Evolutionary conservation across 805 yeast species (phyloP).

Genomic region (Metschnikowia aberdeeniae): DNA sequence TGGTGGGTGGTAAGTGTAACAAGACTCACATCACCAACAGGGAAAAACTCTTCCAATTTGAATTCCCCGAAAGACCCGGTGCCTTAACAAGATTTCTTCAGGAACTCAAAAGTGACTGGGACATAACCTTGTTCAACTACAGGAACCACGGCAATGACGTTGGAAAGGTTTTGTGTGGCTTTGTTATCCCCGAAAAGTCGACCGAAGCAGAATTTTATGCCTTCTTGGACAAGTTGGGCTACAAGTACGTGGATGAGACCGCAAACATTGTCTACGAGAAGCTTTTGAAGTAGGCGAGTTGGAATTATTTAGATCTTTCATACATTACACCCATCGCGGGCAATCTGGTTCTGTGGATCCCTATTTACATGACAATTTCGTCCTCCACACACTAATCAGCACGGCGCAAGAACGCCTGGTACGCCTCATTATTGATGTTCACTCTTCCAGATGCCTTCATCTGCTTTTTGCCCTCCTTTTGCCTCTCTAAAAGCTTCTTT

Average conservation of each 20-base stretch:
- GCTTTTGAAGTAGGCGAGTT: slow-evolving; percentile 43
- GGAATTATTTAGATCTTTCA: not conserved
- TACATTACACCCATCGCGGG: too few relatives aligned
- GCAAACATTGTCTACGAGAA: slow-evolving; percentile 81
- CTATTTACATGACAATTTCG: not conserved
- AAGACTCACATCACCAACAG: slow-evolving; percentile 46
- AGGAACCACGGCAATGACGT: slow-evolving; percentile 96
- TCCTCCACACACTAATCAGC: slow-evolving; percentile 14
- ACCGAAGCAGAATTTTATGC: slow-evolving; percentile 60
- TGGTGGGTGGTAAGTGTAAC: slow-evolving; percentile 87
- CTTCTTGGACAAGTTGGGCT: slow-evolving; percentile 70
- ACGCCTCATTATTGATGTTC: slow-evolving; percentile 77
- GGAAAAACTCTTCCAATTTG: slow-evolving; percentile 79
- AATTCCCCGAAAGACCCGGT: slow-evolving; percentile 97
- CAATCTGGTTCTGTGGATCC: not conserved
- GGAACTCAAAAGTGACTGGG: slow-evolving; percentile 75
- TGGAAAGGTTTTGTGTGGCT: slow-evolving; percentile 88
- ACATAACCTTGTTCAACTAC: slow-evolving; percentile 90
- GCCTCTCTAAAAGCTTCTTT: slow-evolving; percentile 80
- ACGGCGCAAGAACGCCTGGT: slow-evolving; percentile 70
- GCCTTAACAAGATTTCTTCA: slow-evolving; percentile 80
- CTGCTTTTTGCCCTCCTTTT: slow-evolving; percentile 88
- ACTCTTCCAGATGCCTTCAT: slow-evolving; percentile 79
- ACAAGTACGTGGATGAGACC: slow-evolving; percentile 75
- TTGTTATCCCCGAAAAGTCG: slow-evolving; percentile 69